Evolutionary conservation across 805 yeast species (phyloP), one percentile per base, ranked within the genome.

Genomic region (Saccharomycopsis fibuligera): DNA sequence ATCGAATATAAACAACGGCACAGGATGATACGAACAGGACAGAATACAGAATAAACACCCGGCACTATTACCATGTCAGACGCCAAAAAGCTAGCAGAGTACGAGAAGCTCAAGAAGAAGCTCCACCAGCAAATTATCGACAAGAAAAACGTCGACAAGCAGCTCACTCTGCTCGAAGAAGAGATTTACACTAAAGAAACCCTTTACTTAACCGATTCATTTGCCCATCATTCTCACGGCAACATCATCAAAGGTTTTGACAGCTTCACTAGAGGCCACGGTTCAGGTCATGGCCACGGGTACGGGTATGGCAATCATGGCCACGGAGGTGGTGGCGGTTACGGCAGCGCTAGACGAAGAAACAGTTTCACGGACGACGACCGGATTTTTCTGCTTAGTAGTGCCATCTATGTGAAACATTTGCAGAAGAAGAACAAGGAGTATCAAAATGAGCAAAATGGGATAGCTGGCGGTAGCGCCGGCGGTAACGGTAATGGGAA

Each of bases 211-310:
- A 77, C 83, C 25, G 89, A 84, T 45, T 78, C 87, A 50, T 64
- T 68, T 25, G 64, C 72, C 12, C 41, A 40, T 14, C 33, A 38
- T 17, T 33, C 45, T 16, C 27, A 21, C 25, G 90, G 96, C 0
- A 90, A 87, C 62, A 83, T 91, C 24, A 84, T 88, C n/a, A 83
- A 84, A 54, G 98, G 98, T 1, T 90, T 89, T 58, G 96, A 90
- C 43, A 83, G 79, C 57, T 84, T 86, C 59, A 72, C 82, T 43
- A 85, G 83, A 56, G 64, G 68, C 23, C 59, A 66, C 2, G 38
- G 59, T 1, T 5, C 10, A 17, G 43, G 36, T 6, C 10, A 16
- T 9, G 33, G 37, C 5, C 44, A 38, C 16, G 39, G 41, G 17
- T 4, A 5, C 17, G 38, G 35, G n/a, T n/a, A n/a, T n/a, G n/a